These are phyloP conservation scores for Paramecium sonneborni DNA, from an alignment of 73 alveolate genomes.

Conservation along the genomic window DNA sequence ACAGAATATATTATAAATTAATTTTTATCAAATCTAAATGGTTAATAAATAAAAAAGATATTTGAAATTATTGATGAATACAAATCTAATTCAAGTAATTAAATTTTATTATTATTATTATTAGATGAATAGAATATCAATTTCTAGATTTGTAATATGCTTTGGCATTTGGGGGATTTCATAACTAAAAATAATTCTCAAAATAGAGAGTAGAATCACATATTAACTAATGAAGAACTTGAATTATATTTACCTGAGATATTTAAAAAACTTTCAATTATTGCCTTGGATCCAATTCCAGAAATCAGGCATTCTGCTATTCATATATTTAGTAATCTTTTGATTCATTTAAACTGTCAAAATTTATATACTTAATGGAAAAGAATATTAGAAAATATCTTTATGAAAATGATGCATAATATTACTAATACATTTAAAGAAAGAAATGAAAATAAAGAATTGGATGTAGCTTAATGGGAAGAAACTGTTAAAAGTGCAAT, in stretches of 20 bases:
- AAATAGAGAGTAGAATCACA: neutral
- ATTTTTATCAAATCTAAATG: neutral
- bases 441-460: constrained; percentile 4
- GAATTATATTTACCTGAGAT: constrained; percentile 32
- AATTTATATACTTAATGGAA: constrained; percentile 15
- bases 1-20: constrained; percentile 42
- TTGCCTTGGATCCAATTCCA: neutral
- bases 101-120: neutral
- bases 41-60: neutral
- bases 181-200: constrained; percentile 24
- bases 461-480: constrained; percentile 27
- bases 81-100: constrained; percentile 39
- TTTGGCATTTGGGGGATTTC: constrained; percentile 54
- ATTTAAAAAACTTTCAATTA: neutral
- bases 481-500: constrained; percentile 45
- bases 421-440: neutral
- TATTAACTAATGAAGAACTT: neutral
- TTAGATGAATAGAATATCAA: constrained; percentile 41
- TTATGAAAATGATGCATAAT: constrained; percentile 3
- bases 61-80: constrained; percentile 40
- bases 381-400: neutral
- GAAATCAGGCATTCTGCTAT: constrained; percentile 55
- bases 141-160: constrained; percentile 44
- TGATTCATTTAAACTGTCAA: constrained; percentile 25
- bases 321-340: constrained; percentile 30